Evolutionary conservation across 768 basidiomycete species (phyloP), one percentile per base, ranked within the genome.

Genomic region (Suillus paluster): DNA sequence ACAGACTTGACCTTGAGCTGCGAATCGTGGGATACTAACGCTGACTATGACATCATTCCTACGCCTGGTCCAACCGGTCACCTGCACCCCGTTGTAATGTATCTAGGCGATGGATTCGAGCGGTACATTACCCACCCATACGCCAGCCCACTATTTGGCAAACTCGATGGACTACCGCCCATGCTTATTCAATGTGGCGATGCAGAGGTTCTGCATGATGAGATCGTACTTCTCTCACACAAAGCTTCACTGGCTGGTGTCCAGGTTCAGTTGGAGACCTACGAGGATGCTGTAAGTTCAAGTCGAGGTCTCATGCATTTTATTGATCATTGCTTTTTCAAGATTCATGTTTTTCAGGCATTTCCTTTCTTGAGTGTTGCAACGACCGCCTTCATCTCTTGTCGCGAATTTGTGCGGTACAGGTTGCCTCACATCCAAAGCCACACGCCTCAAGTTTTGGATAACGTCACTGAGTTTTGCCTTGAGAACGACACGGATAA

Each of bases 11-110:
- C 97, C 0, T 93, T 97, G 87, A 96, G 94, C 66, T 98, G 95
- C 73, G 93, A 95, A 60, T 97, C 95, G n/a, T 99, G 97, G 94
- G 94, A 97, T 34, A 92, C 91, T 60, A 98, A 98, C 73, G 87
- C 90, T 30, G 77, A 82, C n/a, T 95, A 82, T 73, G 94, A 95
- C 73, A 87, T 96, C 49, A 86, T 95, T 1, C 89, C 92, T 3
- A 81, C 82, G 53, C 92, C 92, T 5, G 77, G 82, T 21, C 78
- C 80, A 1, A 88, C 88, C 61, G 92, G 94, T 70, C 95, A 96
- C 73, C 82, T 98, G 70, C 92, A 99, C 71, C 97, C 97, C 1
- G 90, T 99, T 57, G 86, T 87, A n/a, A 89, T 96, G 68, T 97
- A 98, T 70, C 87, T 99, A 14, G 97, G 96, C 17, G 90, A 88